These are phyloP conservation scores for Anisodus tanguticus DNA, from an alignment of 257 asterid species.

Conservation along the genomic window DNA sequence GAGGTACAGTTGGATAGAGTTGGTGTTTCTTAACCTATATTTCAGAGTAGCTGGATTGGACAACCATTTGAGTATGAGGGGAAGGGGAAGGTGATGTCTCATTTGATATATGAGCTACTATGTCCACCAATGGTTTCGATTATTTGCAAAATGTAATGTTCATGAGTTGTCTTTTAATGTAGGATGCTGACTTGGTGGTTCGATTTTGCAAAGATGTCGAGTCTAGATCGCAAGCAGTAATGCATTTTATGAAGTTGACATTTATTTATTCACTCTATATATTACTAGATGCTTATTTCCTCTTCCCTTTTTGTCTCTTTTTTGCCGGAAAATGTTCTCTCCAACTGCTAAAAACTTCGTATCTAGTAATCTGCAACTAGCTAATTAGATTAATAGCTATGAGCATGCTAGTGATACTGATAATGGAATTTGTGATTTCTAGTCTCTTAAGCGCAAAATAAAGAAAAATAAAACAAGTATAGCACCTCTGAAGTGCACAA, in stretches of 20 bases:
- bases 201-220: slow-evolving; percentile 95
- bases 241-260: slow-evolving; percentile 28
- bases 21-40: slow-evolving; percentile 45
- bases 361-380: neutral
- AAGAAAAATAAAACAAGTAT: neutral
- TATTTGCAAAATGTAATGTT: slow-evolving; percentile 35
- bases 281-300: neutral
- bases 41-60: slow-evolving; percentile 79
- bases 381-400: neutral
- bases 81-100: slow-evolving; percentile 68
- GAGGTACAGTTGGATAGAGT: slow-evolving; percentile 36
- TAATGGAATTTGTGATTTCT: neutral
- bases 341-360: neutral
- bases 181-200: slow-evolving; percentile 78
- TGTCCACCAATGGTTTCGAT: slow-evolving; percentile 31
- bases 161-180: neutral
- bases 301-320: neutral
- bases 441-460: neutral
- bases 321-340: neutral
- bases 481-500: slow-evolving; percentile 21
- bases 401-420: neutral
- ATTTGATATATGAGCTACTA: neutral
- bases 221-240: slow-evolving; percentile 74
- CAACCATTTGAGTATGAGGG: slow-evolving; percentile 76
- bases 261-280: neutral